Evolutionary conservation across 495 filamentous ascomycete genomes (phyloP), one percentile per base, ranked within the genome.

Genomic region (Neurospora tetrasperma): DNA sequence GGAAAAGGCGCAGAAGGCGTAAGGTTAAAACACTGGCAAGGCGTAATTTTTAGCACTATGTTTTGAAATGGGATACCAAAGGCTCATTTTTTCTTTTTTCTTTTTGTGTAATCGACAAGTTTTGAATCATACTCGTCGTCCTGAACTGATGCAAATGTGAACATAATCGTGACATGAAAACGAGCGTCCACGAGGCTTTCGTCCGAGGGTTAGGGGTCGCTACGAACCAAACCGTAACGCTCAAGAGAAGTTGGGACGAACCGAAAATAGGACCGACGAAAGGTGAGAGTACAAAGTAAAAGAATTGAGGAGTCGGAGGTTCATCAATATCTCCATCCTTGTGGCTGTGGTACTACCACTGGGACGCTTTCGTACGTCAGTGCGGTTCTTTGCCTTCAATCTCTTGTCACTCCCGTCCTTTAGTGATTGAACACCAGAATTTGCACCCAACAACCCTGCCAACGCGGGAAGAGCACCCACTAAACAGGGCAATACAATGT

Each of bases 1-100:
- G 39, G 23, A 66, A 76, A 72, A 73, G 76, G 81, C 78, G 72
- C 81, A 76, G 75, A 76, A 73, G 73, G 70, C 72, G 71, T 77
- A 75, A 74, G 44, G 40, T 70, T 27, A 62, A 62, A 62, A 62
- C 54, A 62, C 54, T 62, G 54, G 54, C 54, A 62, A 46, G 71
- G 42, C 76, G 68, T 54, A 74, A 71, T 77, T 76, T 79, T 80
- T 80, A 78, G 69, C 75, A 76, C 12, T 39, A 44, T 70, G 59
- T 71, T 70, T 12, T 74, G 71, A 39, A 71, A 62, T 68, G 44
- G 35, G 48, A 71, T 62, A 69, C 59, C 66, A 48, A 39, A 42
- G 68, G 38, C 62, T 62, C 54, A 62, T 16, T 71, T 62, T 39
- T 38, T 38, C 35, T 38, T 38, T 38, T 38, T 38, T 6, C 35